Conservation (phyloP, 352 stramenopile species). For the Globisporangium lucens region DNA sequence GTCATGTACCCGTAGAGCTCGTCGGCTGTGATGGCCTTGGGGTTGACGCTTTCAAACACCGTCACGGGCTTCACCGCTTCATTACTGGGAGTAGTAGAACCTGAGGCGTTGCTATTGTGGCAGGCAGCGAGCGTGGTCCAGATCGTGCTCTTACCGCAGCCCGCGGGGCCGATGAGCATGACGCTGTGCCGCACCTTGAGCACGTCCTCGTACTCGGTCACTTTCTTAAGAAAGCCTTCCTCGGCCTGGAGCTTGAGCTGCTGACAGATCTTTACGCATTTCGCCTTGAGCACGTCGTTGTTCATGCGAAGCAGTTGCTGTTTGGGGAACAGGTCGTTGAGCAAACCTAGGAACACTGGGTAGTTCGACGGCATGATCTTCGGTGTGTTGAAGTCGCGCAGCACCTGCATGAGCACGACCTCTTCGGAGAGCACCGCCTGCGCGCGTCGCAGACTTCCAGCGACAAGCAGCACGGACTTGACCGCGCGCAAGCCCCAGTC, state of each 20-base stretch:
- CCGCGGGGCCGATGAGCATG: slow-evolving; percentile 94
- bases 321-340: slow-evolving; percentile 92
- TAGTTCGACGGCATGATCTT: slow-evolving; percentile 92
- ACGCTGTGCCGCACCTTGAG: slow-evolving; percentile 94
- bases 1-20: slow-evolving; percentile 97
- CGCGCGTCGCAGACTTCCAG: slow-evolving; percentile 89
- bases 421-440: slow-evolving; percentile 83
- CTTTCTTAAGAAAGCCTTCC: slow-evolving; percentile 95
- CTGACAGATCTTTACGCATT: slow-evolving; percentile 47
- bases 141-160: slow-evolving; percentile 95
- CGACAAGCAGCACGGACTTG: slow-evolving; percentile 95
- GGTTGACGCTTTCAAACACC: slow-evolving; percentile 94
- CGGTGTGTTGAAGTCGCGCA: slow-evolving; percentile 96
- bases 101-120: slow-evolving; percentile 35
- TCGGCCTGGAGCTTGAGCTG: slow-evolving; percentile 89
- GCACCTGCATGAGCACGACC: slow-evolving; percentile 93
- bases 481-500: slow-evolving; percentile 95
- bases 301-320: slow-evolving; percentile 35
- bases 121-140: slow-evolving; percentile 92
- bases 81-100: neutral
- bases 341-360: slow-evolving; percentile 92
- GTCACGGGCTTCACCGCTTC: slow-evolving; percentile 87
- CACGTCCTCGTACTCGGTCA: slow-evolving; percentile 94
- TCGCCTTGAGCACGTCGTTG: slow-evolving; percentile 42
- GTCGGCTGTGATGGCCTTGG: slow-evolving; percentile 92